Evolutionary conservation across 2,329 filamentous ascomycete genomes (phyloP).

Genomic region (Diaporthe citri): DNA sequence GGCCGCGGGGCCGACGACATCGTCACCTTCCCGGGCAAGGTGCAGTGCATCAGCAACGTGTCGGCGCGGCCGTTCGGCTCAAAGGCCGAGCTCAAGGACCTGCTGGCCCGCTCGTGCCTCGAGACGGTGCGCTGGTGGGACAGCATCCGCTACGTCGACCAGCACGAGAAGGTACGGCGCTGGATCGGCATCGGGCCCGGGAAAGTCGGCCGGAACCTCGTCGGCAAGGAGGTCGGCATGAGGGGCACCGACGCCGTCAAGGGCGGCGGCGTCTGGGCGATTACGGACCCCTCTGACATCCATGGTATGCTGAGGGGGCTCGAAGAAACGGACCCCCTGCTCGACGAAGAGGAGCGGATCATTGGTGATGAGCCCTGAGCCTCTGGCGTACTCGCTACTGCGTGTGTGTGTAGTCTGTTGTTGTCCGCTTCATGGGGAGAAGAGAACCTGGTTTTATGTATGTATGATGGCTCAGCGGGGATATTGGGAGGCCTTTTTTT

Average conservation of each 20-base stretch:
- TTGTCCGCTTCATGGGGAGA: background rate
- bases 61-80: constrained; percentile 82
- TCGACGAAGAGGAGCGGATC: constrained; percentile 60
- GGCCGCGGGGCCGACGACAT: constrained; percentile 72
- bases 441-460: background rate
- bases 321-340: constrained; percentile 71
- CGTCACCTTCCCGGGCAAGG: constrained; percentile 78
- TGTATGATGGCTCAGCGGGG: constrained; percentile 3
- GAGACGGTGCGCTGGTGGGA: constrained; percentile 97
- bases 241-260: constrained; percentile 81
- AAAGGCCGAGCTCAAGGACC: constrained; percentile 80
- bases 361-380: constrained; percentile 39
- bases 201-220: constrained; percentile 92
- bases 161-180: constrained; percentile 82
- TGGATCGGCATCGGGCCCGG: constrained; percentile 96
- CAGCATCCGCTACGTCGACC: constrained; percentile 89
- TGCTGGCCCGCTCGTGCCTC: constrained; percentile 85
- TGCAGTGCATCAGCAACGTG: constrained; percentile 90
- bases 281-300: constrained; percentile 83
- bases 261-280: constrained; percentile 92
- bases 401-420: background rate
- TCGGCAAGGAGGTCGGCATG: constrained; percentile 96
- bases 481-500: background rate
- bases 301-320: constrained; percentile 75
- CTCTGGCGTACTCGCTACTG: no score